Base-by-base conservation (phyloP, 371 early-diverging fungal genomes). In the Rhizopus delemar region DNA sequence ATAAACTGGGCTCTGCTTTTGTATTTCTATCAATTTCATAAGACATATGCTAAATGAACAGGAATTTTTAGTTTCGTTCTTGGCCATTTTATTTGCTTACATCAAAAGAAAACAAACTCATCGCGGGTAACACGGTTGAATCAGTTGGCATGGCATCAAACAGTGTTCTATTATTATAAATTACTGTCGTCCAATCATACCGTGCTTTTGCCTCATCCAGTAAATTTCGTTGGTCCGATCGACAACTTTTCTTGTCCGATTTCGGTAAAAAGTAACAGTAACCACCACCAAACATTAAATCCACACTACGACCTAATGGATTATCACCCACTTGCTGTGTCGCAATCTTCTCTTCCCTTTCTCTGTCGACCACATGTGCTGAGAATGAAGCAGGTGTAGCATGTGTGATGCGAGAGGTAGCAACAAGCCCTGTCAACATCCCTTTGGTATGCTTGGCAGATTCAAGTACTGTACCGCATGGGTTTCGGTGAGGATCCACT, bases 251-350 rank as follows among this genome's bases (percentile, higher is more conserved):
- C 0, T 63, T 58, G 4, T 77, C 69, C 4, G 74, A 60, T 51
- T 86, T 84, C 50, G 90, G 90, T 51, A 86, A 56, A 73, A 95
- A 98, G 60, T 88, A 86, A 74, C 98, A 96, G 8, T 66, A 66
- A 7, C 98, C 98, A 32, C 97, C 97, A 36, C 96, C 97, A 73
- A 96, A 84, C 87, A 94, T 86, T 52, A 97, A 63, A 74, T 98
- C 96, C 3, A 92, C 87, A 32, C 81, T 80, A 4, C 92, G 85
- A 4, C 92, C 92, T 22, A 96, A 74, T 7, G 90, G 80, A 68
- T 89, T 86, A 62, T 92, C 79, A 49, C 97, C 97, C 32, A 95
- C 86, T 71, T 94, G 90, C 46, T 96, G 92, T 54, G 74, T 70
- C 9, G 97, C 95, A 71, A 97, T 97, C n/a, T 84, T 75, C 48